Percentiles rank a stretch among this genome's conserved stretches.
Evolutionary conservation across 495 filamentous ascomycete species (phyloP).

Genomic region (Gamarada debralockiae): DNA sequence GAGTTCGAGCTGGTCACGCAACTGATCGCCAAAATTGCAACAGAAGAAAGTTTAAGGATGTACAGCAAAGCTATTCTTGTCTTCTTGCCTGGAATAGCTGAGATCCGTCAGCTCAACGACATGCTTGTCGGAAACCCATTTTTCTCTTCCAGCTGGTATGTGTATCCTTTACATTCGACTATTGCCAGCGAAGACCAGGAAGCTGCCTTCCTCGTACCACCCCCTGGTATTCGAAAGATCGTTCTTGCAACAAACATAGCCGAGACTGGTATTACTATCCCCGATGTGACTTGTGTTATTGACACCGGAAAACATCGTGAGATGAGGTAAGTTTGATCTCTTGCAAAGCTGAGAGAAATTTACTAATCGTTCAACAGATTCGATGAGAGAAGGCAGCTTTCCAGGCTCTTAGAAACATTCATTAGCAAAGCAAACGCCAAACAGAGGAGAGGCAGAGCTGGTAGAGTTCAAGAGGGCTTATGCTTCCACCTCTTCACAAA

Average conservation of each 20-base stretch:
- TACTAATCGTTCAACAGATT: constrained; percentile 43
- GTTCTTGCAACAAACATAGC: constrained; percentile 96
- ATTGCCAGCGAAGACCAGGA: constrained; percentile 97
- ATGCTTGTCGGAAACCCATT: constrained; percentile 66
- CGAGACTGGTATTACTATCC: constrained; percentile 96
- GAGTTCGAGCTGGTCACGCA: constrained; percentile 77
- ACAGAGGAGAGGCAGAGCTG: constrained; percentile 87
- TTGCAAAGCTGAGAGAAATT: not conserved
- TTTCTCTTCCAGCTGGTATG: constrained; percentile 68
- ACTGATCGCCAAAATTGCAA: constrained; percentile 69
- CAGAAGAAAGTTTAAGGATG: constrained; percentile 52
- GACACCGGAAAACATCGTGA: constrained; percentile 95
- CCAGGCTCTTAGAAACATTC: constrained; percentile 84
- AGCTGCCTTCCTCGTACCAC: constrained; percentile 81
- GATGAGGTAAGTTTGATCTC: constrained; percentile 50
- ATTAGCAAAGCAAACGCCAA: constrained; percentile 93
- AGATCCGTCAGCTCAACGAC: constrained; percentile 85
- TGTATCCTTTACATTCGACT: constrained; percentile 86
- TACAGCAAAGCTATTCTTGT: constrained; percentile 90
- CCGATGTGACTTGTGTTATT: constrained; percentile 92
- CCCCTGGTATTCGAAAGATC: constrained; percentile 78
- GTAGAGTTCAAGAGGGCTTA: constrained; percentile 90
- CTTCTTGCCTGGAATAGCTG: constrained; percentile 92
- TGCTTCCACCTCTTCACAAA: constrained; percentile 96
- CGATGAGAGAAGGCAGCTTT: constrained; percentile 87